Conservation (phyloP, 176 grass and related monocot species). For the Oryza brachyantha region DNA sequence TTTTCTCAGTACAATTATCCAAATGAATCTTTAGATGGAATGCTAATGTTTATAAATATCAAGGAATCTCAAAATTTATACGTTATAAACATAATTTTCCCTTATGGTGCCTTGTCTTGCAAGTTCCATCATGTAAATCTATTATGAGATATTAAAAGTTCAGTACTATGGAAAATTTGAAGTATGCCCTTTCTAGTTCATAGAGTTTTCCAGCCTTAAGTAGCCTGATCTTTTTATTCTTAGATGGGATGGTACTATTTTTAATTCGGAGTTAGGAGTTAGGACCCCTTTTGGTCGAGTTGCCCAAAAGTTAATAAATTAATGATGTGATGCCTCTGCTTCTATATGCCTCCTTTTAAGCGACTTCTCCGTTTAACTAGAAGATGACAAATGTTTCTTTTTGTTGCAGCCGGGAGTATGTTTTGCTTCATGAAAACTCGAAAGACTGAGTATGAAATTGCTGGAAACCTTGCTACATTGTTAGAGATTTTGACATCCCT, state of each 20-base stretch:
- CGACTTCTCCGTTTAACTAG: not conserved
- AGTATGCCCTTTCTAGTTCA: not conserved
- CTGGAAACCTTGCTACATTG: not conserved
- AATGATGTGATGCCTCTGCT: not conserved
- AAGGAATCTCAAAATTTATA: not conserved
- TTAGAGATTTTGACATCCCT: not conserved
- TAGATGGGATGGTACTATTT: not conserved
- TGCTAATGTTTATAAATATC: not conserved
- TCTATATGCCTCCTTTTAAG: not conserved
- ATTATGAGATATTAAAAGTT: not conserved
- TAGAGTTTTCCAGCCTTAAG: not conserved
- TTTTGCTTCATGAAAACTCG: conserved; percentile 78
- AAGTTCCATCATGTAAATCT: not conserved
- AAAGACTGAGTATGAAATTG: conserved; percentile 29
- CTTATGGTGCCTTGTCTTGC: not conserved
- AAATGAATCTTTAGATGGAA: not conserved
- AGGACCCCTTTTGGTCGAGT: not conserved
- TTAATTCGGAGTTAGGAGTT: not conserved
- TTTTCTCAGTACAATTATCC: not conserved
- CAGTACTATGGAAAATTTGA: not conserved
- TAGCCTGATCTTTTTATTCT: not conserved
- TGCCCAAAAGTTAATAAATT: not conserved
- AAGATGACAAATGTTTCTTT: not conserved
- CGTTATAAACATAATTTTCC: not conserved
- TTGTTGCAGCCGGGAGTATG: conserved; percentile 86